Evolutionary conservation across 2,329 filamentous ascomycete genomes (phyloP), one percentile per base, ranked within the genome.

Genomic region (Neophaeococcomyces mojaviensis): DNA sequence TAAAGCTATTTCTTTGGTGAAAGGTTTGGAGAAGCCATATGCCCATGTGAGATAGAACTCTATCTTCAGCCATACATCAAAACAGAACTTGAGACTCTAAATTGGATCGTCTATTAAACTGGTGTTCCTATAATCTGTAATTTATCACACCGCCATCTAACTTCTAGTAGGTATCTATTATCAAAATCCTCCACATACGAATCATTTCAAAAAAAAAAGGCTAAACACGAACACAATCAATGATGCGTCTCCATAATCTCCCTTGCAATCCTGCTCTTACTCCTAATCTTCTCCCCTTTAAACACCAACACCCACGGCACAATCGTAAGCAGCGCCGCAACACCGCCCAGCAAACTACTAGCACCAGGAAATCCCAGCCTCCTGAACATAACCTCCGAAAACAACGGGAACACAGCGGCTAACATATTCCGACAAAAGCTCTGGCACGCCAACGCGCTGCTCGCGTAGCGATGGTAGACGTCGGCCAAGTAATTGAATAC

Each of bases 401-500:
- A 77, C 1, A 95, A 70, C 0, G 88, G 88, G 52, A 96, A 94
- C 0, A 81, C 66, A 2, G 88, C 89, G 7, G 83, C 88, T 0
- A 95, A 68, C 2, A 94, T 71, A 60, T 96, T 96, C 9, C 89
- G 78, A 66, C 86, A 92, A 61, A 86, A 94, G 13, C 79, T 84
- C 68, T 95, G 88, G 1, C 88, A 87, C 0, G 89, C 89, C 4
- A 95, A 69, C 0, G 89, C 88, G 0, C 86, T 92, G 33, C 82
- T 88, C 0, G 89, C 87, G 58, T 90, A 95, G 2, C 77, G 73
- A 60, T 89, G 84, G 63, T 96, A 96, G 1, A 83, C 83, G 60
- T 96, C 89, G 16, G 89, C 88, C 1, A 96, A 74, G 57, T 94
- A 96, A 61, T 96, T 96, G 69, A 96, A 95, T 0, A 88, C 86